A percentile compares a stretch with the other conserved stretches of the same genome.
These are phyloP conservation scores for Penicillium longicatenatum DNA, from an alignment of 495 filamentous ascomycete species.

Conservation along the genomic window DNA sequence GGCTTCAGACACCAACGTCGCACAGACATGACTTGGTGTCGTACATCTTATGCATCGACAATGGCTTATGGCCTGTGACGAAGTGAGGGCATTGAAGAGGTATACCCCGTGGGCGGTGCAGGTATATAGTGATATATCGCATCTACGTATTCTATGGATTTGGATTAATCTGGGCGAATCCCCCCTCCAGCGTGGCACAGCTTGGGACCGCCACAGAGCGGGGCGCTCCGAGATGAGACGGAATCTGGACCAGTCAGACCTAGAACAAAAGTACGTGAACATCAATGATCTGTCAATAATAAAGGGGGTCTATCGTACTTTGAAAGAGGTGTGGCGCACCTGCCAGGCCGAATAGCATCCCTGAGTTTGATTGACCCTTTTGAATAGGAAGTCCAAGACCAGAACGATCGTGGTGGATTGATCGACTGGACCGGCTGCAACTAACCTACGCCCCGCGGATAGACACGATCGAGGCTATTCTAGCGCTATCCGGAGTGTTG, in stretches of 20 bases:
- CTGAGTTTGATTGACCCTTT: slow-evolving; percentile 6
- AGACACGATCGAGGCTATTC: slow-evolving; percentile 19
- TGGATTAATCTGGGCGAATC: not conserved
- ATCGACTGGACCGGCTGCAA: slow-evolving; percentile 19
- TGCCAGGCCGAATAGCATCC: slow-evolving; percentile 7
- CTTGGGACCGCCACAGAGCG: slow-evolving; percentile 31
- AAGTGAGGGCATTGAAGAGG: not conserved
- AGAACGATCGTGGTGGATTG: slow-evolving; percentile 14
- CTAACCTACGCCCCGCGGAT: slow-evolving; percentile 17
- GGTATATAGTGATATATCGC: not conserved
- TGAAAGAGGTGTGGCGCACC: slow-evolving; percentile 3
- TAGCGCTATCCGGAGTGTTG: not conserved
- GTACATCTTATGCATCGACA: slow-evolving; percentile 4
- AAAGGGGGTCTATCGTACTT: slow-evolving; percentile 7
- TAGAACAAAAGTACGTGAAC: slow-evolving; percentile 10
- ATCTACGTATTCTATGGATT: not conserved
- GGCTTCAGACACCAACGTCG: slow-evolving; percentile 9
- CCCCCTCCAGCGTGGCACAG: slow-evolving; percentile 29
- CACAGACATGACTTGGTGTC: slow-evolving; percentile 12
- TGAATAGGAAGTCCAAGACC: not conserved
- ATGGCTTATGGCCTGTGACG: slow-evolving; percentile 3
- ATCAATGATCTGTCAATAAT: slow-evolving; percentile 20
- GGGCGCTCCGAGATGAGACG: slow-evolving; percentile 16
- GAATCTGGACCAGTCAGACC: slow-evolving; percentile 21
- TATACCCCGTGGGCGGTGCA: not conserved